These are phyloP conservation scores for Jaltomata sinuosa DNA, from an alignment of 257 asterid species.

Conservation along the genomic window DNA sequence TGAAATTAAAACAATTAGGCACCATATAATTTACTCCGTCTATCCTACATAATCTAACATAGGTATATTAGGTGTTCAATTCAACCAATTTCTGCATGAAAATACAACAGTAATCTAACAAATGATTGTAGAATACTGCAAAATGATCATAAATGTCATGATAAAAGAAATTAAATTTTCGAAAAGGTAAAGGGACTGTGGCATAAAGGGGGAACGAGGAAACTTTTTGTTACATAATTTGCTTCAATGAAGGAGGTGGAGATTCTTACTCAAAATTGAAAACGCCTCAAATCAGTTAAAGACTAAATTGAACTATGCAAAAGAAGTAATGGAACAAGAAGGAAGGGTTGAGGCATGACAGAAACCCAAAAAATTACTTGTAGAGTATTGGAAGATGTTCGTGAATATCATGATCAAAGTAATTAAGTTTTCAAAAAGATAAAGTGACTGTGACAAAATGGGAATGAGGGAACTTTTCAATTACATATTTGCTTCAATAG, in stretches of 20 bases:
- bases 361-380: not conserved
- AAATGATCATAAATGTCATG: not conserved
- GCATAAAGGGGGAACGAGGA: not conserved
- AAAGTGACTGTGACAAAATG: not conserved
- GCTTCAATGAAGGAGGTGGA: not conserved
- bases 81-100: not conserved
- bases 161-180: not conserved
- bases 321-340: not conserved
- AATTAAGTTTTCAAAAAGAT: not conserved
- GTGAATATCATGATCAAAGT: not conserved
- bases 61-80: not conserved
- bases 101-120: not conserved
- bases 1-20: not conserved
- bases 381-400: not conserved
- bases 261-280: not conserved
- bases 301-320: not conserved
- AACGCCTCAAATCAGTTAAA: not conserved
- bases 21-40: not conserved
- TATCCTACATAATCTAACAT: not conserved
- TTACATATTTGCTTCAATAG: not conserved
- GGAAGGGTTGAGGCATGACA: not conserved
- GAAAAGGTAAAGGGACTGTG: not conserved
- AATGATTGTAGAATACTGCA: not conserved
- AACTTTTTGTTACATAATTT: not conserved
- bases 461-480: not conserved